phyloP scores from a whole-genome alignment of 306 rosid species.

The Quercus variabilis region DNA sequence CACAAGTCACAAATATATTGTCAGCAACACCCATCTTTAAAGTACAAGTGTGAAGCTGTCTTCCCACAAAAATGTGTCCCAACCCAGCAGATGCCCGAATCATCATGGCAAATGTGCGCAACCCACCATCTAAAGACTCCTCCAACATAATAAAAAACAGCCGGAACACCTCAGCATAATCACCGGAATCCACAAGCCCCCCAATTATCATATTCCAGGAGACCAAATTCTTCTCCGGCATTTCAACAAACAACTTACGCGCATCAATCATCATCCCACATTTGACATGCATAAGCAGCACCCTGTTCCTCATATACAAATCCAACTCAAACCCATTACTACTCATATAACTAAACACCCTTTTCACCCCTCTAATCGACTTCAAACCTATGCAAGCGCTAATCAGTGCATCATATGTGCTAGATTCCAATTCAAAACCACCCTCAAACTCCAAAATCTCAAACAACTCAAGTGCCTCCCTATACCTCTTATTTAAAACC shows the following conservation, averaged over 20 bases:
- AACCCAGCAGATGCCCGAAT: conserved; percentile 71
- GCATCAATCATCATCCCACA: conserved; percentile 81
- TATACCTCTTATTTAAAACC: conserved; percentile 45
- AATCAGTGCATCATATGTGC: conserved; percentile 69
- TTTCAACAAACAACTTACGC: conserved; percentile 49
- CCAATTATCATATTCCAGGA: conserved; percentile 65
- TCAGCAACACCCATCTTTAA: conserved; percentile 57
- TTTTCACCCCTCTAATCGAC: conserved; percentile 65
- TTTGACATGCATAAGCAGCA: conserved; percentile 67
- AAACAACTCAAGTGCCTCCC: conserved; percentile 79
- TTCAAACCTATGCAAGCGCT: conserved; percentile 67
- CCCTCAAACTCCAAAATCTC: conserved; percentile 64
- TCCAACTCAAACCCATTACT: conserved; percentile 60
- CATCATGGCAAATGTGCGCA: conserved; percentile 60
- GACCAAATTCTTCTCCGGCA: conserved; percentile 54
- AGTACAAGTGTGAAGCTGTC: conserved; percentile 71
- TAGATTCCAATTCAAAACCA: conserved; percentile 42
- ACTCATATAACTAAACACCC: conserved; percentile 50
- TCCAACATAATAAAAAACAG: conserved; percentile 64
- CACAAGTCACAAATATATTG: conserved; percentile 61
- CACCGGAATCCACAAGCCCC: conserved; percentile 67
- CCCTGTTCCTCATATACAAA: conserved; percentile 67
- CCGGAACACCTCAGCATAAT: conserved; percentile 50
- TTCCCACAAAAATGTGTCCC: conserved; percentile 49
- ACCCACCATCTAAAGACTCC: conserved; percentile 44